Percentiles rank a stretch among this genome's conserved stretches.
Evolutionary conservation across 2,329 filamentous ascomycete genomes (phyloP).

Genomic region (Botrytis aclada): DNA sequence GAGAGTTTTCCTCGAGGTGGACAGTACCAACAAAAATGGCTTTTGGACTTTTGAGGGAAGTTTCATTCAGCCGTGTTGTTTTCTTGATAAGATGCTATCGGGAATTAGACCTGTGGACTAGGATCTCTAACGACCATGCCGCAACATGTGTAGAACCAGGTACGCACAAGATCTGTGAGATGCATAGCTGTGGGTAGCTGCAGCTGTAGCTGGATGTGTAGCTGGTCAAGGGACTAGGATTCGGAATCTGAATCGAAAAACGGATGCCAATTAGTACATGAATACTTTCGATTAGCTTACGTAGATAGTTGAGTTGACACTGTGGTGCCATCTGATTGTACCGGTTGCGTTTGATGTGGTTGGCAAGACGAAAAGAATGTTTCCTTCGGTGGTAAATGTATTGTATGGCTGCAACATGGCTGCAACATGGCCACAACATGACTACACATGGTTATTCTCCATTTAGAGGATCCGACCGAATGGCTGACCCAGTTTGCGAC

Average conservation of each 20-base stretch:
- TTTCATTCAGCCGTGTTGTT: neutral
- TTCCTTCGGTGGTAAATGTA: neutral
- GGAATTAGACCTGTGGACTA: neutral
- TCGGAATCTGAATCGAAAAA: neutral
- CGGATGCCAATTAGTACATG: neutral
- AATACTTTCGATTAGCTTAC: neutral
- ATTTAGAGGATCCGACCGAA: constrained; percentile 5
- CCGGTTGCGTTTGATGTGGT: neutral
- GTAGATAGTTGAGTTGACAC: neutral
- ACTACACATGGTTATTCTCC: neutral
- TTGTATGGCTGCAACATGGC: neutral
- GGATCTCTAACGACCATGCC: neutral
- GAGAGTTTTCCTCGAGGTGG: neutral
- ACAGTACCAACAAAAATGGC: neutral
- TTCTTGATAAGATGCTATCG: neutral
- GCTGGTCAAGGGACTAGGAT: neutral
- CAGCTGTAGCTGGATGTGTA: neutral
- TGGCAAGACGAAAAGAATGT: neutral
- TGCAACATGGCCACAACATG: neutral
- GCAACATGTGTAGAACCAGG: neutral
- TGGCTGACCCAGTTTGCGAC: constrained; percentile 16
- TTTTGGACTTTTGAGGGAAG: neutral
- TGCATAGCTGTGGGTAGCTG: neutral
- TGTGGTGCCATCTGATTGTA: neutral
- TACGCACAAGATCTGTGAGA: neutral